phyloP scores from a whole-genome alignment of 345 rosid species.

The Conringia planisiliqua region DNA sequence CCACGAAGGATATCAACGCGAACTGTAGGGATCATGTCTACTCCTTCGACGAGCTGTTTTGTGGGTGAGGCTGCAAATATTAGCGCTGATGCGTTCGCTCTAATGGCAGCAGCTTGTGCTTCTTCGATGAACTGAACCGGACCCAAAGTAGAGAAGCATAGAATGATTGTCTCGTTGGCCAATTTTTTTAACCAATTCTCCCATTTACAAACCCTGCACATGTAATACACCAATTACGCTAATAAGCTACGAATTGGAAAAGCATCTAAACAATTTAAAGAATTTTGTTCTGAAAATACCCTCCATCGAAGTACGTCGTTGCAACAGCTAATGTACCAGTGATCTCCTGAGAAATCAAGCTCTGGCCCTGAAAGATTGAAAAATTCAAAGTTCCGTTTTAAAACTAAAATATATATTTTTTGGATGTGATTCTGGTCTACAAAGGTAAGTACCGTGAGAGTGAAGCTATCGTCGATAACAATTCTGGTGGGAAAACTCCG shows the following conservation, averaged over 20 bases:
- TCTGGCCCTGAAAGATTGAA: conserved; percentile 47
- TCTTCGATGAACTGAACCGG: conserved; percentile 29
- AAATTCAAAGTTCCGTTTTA: not conserved
- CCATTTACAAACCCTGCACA: conserved; percentile 41
- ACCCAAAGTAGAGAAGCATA: conserved; percentile 62
- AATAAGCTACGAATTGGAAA: not conserved
- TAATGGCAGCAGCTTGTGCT: conserved; percentile 53
- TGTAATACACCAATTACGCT: not conserved
- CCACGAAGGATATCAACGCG: conserved; percentile 54
- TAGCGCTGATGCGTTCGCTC: conserved; percentile 46
- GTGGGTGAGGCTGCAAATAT: conserved; percentile 55
- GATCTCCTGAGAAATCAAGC: conserved; percentile 49
- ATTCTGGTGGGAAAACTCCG: conserved; percentile 45
- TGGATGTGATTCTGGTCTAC: too few relatives aligned
- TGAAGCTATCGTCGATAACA: conserved; percentile 31
- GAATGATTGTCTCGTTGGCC: conserved; percentile 44
- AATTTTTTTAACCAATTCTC: conserved; percentile 35
- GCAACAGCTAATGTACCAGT: conserved; percentile 44
- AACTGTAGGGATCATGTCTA: conserved; percentile 50
- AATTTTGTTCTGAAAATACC: conserved; percentile 29
- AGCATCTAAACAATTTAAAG: not conserved
- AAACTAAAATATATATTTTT: too few relatives aligned
- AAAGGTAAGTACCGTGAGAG: conserved; percentile 51
- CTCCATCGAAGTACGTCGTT: conserved; percentile 38
- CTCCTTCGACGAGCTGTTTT: conserved; percentile 42